Base-by-base conservation (phyloP, 352 stramenopile species). In the Phytopythium vexans region DNA sequence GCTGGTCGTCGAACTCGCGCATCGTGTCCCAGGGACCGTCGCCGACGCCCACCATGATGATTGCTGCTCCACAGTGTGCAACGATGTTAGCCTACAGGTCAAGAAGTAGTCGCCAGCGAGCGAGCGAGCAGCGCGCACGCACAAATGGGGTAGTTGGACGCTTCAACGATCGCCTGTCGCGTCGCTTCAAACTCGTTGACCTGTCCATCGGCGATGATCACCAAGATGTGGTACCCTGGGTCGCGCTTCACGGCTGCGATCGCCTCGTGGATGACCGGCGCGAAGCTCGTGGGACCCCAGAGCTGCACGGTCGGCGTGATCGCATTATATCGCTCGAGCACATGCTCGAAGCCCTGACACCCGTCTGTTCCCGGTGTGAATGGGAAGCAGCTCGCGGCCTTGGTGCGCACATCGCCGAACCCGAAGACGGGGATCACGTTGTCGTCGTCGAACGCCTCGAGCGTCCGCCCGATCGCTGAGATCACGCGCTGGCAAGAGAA, bases 371-470 rank as follows among this genome's bases (percentile, higher is more conserved):
- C 56, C 8, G 52, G 37, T 8, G 64, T 57, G 1, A 87, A 74
- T 7, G 72, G 66, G 51, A 88, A 88, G 45, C 77, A 88, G 38
- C 64, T 63, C 8, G 77, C 58, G 14, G 64, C 62, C 9, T 70
- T 68, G 0, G 77, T 89, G 6, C 52, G 67, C 32, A 69, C 51
- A 37, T 93, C 80, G 10, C 80, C 82, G 59, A 92, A 92, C 0
- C 75, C 80, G 38, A 66, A 89, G 15, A 76, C 71, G 11, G 82
- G 81, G 42, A 93, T 93, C 40, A 89, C 74, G 37, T 85, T 82
- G 52, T 93, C 83, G 49, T 93, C 83, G 52, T 92, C 83, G 33
- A 93, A 91, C 27, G 75, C 66, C 45, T 85, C 80, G 4, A 93
- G 58, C 14, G 86, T 79, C 16, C 68, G 72, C 11, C 79, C 79